phyloP scores from a whole-genome alignment of 2,329 filamentous ascomycete species.

The Aquanectria penicillioides region DNA sequence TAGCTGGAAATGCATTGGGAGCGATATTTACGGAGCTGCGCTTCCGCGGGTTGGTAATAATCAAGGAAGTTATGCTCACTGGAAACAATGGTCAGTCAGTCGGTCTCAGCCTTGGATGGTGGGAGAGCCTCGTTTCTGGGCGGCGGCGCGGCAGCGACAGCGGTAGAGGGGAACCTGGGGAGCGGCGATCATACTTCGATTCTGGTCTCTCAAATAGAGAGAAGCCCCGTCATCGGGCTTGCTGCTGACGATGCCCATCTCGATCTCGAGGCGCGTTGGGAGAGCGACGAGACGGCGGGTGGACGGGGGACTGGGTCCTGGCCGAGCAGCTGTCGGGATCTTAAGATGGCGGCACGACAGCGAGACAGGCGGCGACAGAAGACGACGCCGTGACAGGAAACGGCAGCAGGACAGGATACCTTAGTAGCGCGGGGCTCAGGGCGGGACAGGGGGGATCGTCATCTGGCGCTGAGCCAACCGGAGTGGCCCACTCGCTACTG shows the following conservation, averaged over 20 bases:
- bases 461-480: constrained; percentile 45
- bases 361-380: constrained; percentile 30
- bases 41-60: constrained; percentile 81
- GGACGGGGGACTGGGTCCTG: constrained; percentile 31
- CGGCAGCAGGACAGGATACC: constrained; percentile 37
- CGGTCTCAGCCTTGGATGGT: constrained; percentile 17
- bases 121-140: background rate
- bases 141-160: constrained; percentile 16
- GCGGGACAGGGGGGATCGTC: constrained; percentile 43
- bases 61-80: constrained; percentile 90
- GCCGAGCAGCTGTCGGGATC: constrained; percentile 41
- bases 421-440: constrained; percentile 44
- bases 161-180: constrained; percentile 16
- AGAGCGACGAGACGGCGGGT: constrained; percentile 28
- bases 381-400: constrained; percentile 40
- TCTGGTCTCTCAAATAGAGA: constrained; percentile 91
- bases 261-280: constrained; percentile 66
- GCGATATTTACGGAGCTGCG: constrained; percentile 80
- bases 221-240: constrained; percentile 83
- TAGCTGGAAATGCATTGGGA: constrained; percentile 90
- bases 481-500: constrained; percentile 40
- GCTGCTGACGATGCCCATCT: constrained; percentile 94
- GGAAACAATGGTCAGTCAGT: constrained; percentile 33
- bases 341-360: constrained; percentile 39
- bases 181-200: constrained; percentile 73